Percentiles rank a stretch among this genome's conserved stretches.
Evolutionary conservation across 345 rosid species (phyloP).

Genomic region (Excoecaria agallocha): DNA sequence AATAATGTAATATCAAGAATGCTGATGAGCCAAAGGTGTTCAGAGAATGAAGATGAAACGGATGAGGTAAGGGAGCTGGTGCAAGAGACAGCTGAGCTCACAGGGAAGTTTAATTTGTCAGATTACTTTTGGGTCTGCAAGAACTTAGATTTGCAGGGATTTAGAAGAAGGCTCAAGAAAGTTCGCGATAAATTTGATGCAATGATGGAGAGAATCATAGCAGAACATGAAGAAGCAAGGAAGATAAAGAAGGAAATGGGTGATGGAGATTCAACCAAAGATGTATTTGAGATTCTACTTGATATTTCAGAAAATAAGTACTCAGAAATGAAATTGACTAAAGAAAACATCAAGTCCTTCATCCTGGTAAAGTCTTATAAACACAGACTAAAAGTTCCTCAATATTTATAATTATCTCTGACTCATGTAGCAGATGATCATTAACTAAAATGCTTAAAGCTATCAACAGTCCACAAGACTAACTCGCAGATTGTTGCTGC

Average conservation of each 20-base stretch:
- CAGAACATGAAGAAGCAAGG: conserved; percentile 43
- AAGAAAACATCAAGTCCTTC: conserved; percentile 56
- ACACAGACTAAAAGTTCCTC: not conserved
- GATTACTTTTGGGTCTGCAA: conserved; percentile 54
- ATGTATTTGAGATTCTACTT: conserved; percentile 47
- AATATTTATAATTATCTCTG: not conserved
- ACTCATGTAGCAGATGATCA: not conserved
- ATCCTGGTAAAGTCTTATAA: conserved; percentile 34
- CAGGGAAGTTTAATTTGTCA: conserved; percentile 49
- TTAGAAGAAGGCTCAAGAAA: conserved; percentile 34
- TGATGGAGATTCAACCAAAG: conserved; percentile 23
- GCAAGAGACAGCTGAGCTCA: conserved; percentile 31
- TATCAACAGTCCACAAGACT: not conserved
- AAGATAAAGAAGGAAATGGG: conserved; percentile 25
- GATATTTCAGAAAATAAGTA: conserved; percentile 42
- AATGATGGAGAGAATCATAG: conserved; percentile 42
- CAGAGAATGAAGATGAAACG: conserved; percentile 40
- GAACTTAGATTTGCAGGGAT: conserved; percentile 54
- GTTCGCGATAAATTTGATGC: conserved; percentile 37
- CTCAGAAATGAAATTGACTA: conserved; percentile 44
- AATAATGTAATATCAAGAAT: conserved; percentile 44
- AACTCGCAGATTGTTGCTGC: not conserved
- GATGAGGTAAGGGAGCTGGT: conserved; percentile 42
- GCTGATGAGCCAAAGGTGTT: conserved; percentile 42
- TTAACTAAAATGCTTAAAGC: not conserved